Evolutionary conservation across 2,329 filamentous ascomycete genomes (phyloP).

Genomic region (Lecanosticta acicola): DNA sequence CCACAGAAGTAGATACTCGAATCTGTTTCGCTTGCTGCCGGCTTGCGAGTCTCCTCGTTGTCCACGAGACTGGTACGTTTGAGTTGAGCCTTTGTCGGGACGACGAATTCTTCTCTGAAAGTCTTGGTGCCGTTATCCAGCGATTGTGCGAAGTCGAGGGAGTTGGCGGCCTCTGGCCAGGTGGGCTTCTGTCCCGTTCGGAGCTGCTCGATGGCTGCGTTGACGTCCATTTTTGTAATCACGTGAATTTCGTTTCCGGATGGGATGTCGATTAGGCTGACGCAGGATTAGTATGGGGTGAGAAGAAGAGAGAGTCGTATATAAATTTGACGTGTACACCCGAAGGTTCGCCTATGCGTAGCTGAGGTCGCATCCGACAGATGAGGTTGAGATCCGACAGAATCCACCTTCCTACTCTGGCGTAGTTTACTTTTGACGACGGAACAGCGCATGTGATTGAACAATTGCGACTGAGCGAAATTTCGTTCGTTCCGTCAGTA

Average conservation of each 20-base stretch:
- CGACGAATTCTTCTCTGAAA: conserved; percentile 56
- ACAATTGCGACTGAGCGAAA: not conserved
- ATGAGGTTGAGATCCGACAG: not conserved
- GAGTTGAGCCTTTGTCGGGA: conserved; percentile 68
- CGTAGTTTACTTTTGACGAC: not conserved
- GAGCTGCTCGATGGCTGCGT: conserved; percentile 21
- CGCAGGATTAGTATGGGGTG: not conserved
- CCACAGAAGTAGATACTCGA: conserved; percentile 75
- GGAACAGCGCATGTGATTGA: not conserved
- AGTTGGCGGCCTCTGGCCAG: conserved; percentile 23
- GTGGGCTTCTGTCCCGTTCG: conserved; percentile 20
- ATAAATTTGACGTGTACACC: not conserved
- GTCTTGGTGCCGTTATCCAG: conserved; percentile 22
- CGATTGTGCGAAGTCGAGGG: conserved; percentile 23
- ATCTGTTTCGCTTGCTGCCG: conserved; percentile 26
- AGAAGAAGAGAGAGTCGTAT: not conserved
- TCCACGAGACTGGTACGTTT: conserved; percentile 53
- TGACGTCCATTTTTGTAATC: conserved; percentile 21
- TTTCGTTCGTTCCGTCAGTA: not conserved
- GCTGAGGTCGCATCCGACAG: not conserved
- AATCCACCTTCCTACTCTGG: not conserved
- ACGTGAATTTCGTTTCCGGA: conserved; percentile 1
- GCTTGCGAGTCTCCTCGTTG: conserved; percentile 14
- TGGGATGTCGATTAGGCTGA: not conserved
- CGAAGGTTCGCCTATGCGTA: not conserved